Percentiles rank a stretch among this genome's conserved stretches.
phyloP scores from a whole-genome alignment of 164 flowering plant genomes.

The Brasenia schreberi region DNA sequence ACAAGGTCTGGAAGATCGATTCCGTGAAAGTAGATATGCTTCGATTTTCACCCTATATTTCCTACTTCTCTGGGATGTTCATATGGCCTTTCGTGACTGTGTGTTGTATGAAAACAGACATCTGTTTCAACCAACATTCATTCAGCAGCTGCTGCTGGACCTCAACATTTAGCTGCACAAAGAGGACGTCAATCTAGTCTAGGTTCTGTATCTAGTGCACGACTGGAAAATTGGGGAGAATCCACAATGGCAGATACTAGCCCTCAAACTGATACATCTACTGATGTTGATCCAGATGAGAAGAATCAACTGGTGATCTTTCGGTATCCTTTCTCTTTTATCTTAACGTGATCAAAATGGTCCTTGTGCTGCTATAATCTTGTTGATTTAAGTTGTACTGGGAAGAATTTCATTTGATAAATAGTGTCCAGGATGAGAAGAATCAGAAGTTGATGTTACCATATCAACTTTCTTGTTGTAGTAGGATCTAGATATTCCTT shows the following conservation, averaged over 20 bases:
- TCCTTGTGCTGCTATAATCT: not conserved
- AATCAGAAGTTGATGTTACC: too few species aligned
- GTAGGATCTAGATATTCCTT: too few species aligned
- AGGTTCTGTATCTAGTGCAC: slow-evolving; percentile 24
- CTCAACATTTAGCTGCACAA: slow-evolving; percentile 19
- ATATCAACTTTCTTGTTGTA: too few species aligned
- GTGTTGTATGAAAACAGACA: slow-evolving; percentile 12
- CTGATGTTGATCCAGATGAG: slow-evolving; percentile 70
- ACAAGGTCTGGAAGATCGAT: slow-evolving; percentile 26
- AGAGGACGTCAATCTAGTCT: slow-evolving; percentile 21
- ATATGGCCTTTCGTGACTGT: too few species aligned
- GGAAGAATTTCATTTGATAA: too few species aligned
- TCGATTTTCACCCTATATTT: too few species aligned
- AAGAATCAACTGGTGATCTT: slow-evolving; percentile 41
- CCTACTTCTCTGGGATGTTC: too few species aligned
- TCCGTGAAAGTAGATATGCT: too few species aligned
- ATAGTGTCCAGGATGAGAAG: too few species aligned
- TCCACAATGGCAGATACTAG: slow-evolving; percentile 78
- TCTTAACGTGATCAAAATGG: too few species aligned
- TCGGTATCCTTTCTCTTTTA: not conserved
- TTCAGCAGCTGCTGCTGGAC: slow-evolving; percentile 17
- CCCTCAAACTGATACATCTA: slow-evolving; percentile 82
- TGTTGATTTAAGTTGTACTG: too few species aligned
- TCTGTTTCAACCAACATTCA: slow-evolving; percentile 12
- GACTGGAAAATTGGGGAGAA: slow-evolving; percentile 37